phyloP scores from a whole-genome alignment of 192 early-diverging fungal species.

The Chytriomyces sp. region DNA sequence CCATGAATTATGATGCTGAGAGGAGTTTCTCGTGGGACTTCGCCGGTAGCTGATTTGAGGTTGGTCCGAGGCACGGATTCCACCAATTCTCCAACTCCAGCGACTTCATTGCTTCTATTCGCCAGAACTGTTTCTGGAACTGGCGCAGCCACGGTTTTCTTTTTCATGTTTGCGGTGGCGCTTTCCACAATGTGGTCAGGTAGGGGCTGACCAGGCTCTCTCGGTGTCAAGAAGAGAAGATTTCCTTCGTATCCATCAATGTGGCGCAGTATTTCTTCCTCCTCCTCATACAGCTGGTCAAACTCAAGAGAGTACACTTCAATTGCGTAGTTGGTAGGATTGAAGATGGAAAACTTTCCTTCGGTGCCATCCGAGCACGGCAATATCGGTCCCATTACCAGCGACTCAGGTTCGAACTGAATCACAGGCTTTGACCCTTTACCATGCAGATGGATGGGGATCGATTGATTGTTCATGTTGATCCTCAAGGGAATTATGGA shows the following conservation, averaged over 20 bases:
- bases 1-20: constrained; percentile 56
- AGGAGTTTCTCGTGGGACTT: constrained; percentile 23
- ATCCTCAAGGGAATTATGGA: constrained; percentile 52
- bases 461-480: constrained; percentile 50
- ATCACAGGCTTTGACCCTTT: constrained; percentile 47
- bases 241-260: constrained; percentile 50
- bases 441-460: constrained; percentile 47
- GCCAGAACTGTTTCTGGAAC: not conserved
- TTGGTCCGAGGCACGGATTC: constrained; percentile 29
- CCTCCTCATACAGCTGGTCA: constrained; percentile 60
- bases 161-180: constrained; percentile 35
- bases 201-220: constrained; percentile 50
- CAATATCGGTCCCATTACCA: constrained; percentile 55
- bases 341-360: constrained; percentile 48
- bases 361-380: constrained; percentile 59
- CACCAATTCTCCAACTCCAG: constrained; percentile 48
- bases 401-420: constrained; percentile 54
- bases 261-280: constrained; percentile 52
- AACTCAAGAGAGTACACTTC: constrained; percentile 63
- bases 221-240: constrained; percentile 49
- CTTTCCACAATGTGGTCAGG: constrained; percentile 49
- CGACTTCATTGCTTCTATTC: not conserved
- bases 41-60: not conserved
- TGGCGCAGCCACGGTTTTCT: constrained; percentile 16
- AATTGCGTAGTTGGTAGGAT: constrained; percentile 55